Percentiles rank a stretch among this genome's conserved stretches.
These are phyloP conservation scores for Fusarium gaditjirri DNA, from an alignment of 2,329 filamentous ascomycete species.

Conservation along the genomic window DNA sequence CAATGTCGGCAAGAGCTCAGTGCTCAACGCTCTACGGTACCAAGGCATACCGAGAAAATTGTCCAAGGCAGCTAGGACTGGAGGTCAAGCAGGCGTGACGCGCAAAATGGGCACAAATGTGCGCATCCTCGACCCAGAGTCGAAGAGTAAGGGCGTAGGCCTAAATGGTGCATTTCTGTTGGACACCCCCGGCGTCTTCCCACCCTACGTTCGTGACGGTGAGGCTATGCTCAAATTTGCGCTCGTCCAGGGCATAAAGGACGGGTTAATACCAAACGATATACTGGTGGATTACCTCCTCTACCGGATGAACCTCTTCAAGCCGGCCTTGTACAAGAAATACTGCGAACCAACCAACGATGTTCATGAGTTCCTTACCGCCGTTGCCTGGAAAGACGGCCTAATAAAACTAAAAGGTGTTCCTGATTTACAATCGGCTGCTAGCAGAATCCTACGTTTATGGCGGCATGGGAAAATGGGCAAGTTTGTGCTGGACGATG, in stretches of 20 bases:
- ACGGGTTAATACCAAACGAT: conserved; percentile 80
- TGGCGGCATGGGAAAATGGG: conserved; percentile 85
- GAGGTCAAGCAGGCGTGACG: conserved; percentile 89
- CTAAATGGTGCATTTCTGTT: conserved; percentile 79
- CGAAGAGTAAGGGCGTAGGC: conserved; percentile 55
- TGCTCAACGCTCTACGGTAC: conserved; percentile 87
- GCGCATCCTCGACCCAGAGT: conserved; percentile 69
- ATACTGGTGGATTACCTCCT: conserved; percentile 91
- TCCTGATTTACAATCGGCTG: conserved; percentile 77
- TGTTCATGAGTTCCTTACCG: conserved; percentile 75
- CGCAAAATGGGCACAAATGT: conserved; percentile 85
- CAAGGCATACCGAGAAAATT: conserved; percentile 63
- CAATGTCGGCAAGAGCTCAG: conserved; percentile 93
- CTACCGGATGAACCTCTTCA: conserved; percentile 79
- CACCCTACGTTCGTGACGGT: conserved; percentile 86
- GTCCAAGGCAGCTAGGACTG: conserved; percentile 80
- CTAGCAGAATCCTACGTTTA: conserved; percentile 81
- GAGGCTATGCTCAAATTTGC: conserved; percentile 96
- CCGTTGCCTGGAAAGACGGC: conserved; percentile 78
- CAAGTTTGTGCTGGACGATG: conserved; percentile 80
- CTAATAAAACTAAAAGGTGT: conserved; percentile 78
- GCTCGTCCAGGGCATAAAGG: conserved; percentile 89
- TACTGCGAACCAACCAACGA: conserved; percentile 85
- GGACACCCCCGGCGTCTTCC: conserved; percentile 95
- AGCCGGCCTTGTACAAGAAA: conserved; percentile 69